These are phyloP conservation scores for Ustilago sp. DNA, from an alignment of 1,284 basidiomycete genomes.

Conservation along the genomic window DNA sequence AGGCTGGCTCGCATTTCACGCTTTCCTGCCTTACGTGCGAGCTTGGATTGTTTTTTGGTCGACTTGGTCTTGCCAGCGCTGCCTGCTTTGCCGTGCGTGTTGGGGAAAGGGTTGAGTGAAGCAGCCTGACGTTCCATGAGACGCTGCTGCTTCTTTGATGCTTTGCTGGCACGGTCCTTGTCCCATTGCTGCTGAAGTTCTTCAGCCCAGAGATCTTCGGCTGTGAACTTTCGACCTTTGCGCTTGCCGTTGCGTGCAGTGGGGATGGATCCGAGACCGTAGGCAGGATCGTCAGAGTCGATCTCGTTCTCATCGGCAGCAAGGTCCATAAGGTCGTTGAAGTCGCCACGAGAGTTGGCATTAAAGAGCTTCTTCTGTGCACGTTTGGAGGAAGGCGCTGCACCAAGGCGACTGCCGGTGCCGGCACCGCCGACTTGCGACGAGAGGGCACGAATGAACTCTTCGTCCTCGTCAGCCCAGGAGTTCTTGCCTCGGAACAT, in stretches of 20 bases:
- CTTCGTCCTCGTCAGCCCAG: conserved; percentile 78
- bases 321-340: conserved; percentile 76
- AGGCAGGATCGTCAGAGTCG: conserved; percentile 68
- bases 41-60: conserved; percentile 57
- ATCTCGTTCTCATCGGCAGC: conserved; percentile 40
- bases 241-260: conserved; percentile 50
- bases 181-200: conserved; percentile 76
- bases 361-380: conserved; percentile 76
- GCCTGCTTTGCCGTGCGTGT: conserved; percentile 56
- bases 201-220: conserved; percentile 74
- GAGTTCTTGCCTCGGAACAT: conserved; percentile 69
- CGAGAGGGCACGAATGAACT: conserved; percentile 74
- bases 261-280: conserved; percentile 44
- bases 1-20: conserved; percentile 45
- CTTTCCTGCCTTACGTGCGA: conserved; percentile 49
- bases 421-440: conserved; percentile 43
- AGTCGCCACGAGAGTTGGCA: conserved; percentile 76
- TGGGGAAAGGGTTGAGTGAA: conserved; percentile 72
- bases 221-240: conserved; percentile 73
- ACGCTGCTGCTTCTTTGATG: conserved; percentile 53
- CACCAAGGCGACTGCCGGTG: conserved; percentile 23
- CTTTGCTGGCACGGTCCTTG: conserved; percentile 57
- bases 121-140: conserved; percentile 71
- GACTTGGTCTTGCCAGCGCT: conserved; percentile 41
- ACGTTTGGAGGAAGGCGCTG: conserved; percentile 67